Percentiles rank a stretch among this genome's conserved stretches.
phyloP scores from a whole-genome alignment of 2,329 filamentous ascomycete species.

The Pyrenophora teres region DNA sequence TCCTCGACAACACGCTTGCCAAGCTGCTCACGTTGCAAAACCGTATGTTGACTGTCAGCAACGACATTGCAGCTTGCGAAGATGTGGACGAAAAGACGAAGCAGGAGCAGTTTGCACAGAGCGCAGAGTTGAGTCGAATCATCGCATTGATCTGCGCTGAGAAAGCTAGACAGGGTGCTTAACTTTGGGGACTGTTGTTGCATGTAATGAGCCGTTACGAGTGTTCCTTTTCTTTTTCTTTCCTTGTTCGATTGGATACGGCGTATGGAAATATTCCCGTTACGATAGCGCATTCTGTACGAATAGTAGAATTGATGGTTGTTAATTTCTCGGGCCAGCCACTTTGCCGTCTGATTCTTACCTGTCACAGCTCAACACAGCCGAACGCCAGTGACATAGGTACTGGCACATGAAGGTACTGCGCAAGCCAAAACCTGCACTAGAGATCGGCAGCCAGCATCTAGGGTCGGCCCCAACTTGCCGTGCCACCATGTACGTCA shows the following conservation, averaged over 20 bases:
- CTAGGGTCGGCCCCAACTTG: slow-evolving; percentile 1
- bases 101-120: slow-evolving; percentile 57
- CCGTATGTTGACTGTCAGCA: slow-evolving; percentile 55
- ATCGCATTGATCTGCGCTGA: slow-evolving; percentile 59
- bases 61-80: slow-evolving; percentile 52
- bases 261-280: neutral
- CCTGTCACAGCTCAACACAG: neutral
- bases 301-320: slow-evolving; percentile 5
- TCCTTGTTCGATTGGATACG: neutral
- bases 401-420: neutral
- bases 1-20: slow-evolving; percentile 58
- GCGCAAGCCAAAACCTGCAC: slow-evolving; percentile 6
- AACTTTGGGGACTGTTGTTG: neutral
- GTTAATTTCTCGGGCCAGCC: neutral
- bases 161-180: slow-evolving; percentile 55
- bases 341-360: too few species aligned
- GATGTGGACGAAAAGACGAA: slow-evolving; percentile 54
- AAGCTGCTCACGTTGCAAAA: slow-evolving; percentile 57
- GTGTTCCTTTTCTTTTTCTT: neutral
- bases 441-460: slow-evolving; percentile 10
- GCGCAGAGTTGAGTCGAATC: slow-evolving; percentile 55
- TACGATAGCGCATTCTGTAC: slow-evolving; percentile 6
- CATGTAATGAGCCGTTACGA: neutral
- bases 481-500: slow-evolving; percentile 37
- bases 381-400: neutral